Evolutionary conservation across 106 monocot genomes (phyloP), one percentile per base, ranked within the genome.

Genomic region (Narthecium ossifragum): DNA sequence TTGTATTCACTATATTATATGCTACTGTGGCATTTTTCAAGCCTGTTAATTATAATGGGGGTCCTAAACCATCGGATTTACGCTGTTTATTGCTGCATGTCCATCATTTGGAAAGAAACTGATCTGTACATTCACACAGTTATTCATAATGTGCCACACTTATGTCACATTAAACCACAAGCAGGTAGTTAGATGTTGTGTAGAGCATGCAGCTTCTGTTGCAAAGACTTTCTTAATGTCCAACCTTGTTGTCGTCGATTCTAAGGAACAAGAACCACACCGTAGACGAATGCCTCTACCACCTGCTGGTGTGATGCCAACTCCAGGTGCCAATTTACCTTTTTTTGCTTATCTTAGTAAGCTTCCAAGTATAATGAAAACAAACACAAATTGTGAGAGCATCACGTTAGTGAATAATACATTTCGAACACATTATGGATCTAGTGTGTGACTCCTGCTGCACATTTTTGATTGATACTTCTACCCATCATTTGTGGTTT

Each of bases 171-270:
- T 10, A 36, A 23, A 49, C 21, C 48, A 22, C 36, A 27, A 73
- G 43, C 37, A 58, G 58, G 58, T 58, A 11, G 58, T 58, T 21
- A 58, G 58, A 14, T 58, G 58, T 38, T 58, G 58, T 38, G 36
- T 58, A 38, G 58, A 58, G 38, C 58, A 58, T 37, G 58, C 58
- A 21, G 58, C 58, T 58, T 58, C 58, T 38, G 58, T 58, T 24
- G 58, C 58, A n/a, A 58, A 58, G 13, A 58, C 58, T 23, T 58
- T 58, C 58, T 38, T 58, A 18, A 58, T 23, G 10, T 34, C 58
- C 13, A 38, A 58, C 24, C 37, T 58, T 14, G 58, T 58, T 18
- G 58, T 58, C 1, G 58, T 58, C 9, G 58, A 58, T 0, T 38
- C 39, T 34, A 58, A 58, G 36, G 58, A 58, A 23, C 58, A 34